phyloP scores from a whole-genome alignment of 2,329 filamentous ascomycete genomes.

The Furcasterigmium furcatum region DNA sequence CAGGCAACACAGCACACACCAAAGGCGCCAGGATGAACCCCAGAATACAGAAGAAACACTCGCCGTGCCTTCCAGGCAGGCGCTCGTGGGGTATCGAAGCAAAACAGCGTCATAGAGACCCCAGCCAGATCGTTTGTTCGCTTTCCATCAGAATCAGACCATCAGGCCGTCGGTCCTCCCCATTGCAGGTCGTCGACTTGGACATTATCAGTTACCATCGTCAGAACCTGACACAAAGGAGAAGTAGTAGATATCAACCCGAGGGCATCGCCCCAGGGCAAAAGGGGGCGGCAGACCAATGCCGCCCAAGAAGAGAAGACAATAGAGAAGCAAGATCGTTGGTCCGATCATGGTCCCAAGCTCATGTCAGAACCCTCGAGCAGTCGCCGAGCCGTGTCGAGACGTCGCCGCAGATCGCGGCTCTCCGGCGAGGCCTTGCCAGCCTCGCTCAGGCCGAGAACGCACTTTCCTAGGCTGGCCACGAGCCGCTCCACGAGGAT shows the following conservation, averaged over 20 bases:
- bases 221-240: neutral
- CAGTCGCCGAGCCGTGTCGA: conserved; percentile 71
- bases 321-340: conserved; percentile 1
- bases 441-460: conserved; percentile 54
- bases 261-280: conserved; percentile 2
- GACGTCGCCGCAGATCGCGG: conserved; percentile 63
- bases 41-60: too few species aligned
- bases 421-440: conserved; percentile 54
- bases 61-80: too few species aligned
- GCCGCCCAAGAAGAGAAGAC: conserved; percentile 6
- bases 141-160: too few species aligned
- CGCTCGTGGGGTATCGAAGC: too few species aligned
- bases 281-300: neutral
- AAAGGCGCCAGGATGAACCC: too few species aligned
- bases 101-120: too few species aligned
- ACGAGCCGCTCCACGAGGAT: conserved; percentile 58
- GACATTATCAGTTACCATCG: conserved; percentile 9
- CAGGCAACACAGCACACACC: too few species aligned
- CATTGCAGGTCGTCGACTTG: neutral
- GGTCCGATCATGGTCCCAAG: conserved; percentile 4
- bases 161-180: too few species aligned
- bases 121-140: too few species aligned
- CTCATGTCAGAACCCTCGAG: conserved; percentile 63
- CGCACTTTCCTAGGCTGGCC: conserved; percentile 56
- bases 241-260: neutral